Evolutionary conservation across 768 basidiomycete genomes (phyloP), one percentile per base, ranked within the genome.

Genomic region (Psilocybe azurescens): DNA sequence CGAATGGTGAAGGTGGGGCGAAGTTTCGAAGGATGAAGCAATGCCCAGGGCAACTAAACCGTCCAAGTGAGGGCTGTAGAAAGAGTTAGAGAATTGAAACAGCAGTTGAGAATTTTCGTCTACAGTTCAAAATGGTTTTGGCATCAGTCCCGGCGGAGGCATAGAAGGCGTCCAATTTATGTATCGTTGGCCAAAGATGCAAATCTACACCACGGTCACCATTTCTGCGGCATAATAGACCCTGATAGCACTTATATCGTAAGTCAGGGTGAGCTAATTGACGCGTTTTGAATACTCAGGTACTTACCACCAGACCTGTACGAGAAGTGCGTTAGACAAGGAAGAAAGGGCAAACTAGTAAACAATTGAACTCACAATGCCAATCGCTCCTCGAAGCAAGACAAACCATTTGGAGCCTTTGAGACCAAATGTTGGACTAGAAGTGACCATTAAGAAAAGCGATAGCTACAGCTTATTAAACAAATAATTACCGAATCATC

Each of bases 231-330:
- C 55, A 39, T 65, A 65, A 32, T 59, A 65, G 14, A 62, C 57
- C 58, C 62, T 60, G 13, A 65, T 53, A 13, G 64, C 60, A 53
- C 64, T 65, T 18, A 24, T n/a, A 5, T 3, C 8, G 7, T 47
- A 24, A 0, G 7, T 6, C 6, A 32, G 8, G 9, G 9, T 20
- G 29, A 30, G n/a, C 32, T 11, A 32, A 10, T 18, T 4, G n/a
- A 36, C 5, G 24, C 33, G 32, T 14, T 2, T 11, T 18, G n/a
- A 20, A 24, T 39, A 5, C 24, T 36, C 16, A n/a, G 30, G 28
- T 39, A 61, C 64, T 59, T 56, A 65, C 64, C 62, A 65, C 64
- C 64, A 65, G 18, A 65, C 48, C 64, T 65, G 20, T 0, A 44
- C 2, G 33, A 7, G 8, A 18, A 46, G 9, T 49, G 7, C 8